Percentiles rank a stretch among this genome's conserved stretches.
These are phyloP conservation scores for Malus hybrid DNA, from an alignment of 331 rosid species.

Conservation along the genomic window DNA sequence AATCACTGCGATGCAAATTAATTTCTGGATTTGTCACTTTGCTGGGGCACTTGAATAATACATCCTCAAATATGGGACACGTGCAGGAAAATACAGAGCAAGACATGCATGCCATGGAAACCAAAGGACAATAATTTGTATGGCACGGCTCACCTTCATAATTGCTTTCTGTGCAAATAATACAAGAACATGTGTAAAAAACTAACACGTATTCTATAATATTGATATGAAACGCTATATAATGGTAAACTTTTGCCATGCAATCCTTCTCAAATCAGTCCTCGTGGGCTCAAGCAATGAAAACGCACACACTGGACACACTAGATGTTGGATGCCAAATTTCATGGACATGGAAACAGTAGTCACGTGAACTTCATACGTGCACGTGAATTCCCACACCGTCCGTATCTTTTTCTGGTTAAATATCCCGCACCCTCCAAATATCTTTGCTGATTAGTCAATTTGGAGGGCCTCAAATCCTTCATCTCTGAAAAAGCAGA, in stretches of 20 bases:
- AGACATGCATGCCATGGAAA: background rate
- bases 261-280: background rate
- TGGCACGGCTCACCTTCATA: too few relatives aligned
- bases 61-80: background rate
- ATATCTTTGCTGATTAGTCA: conserved; percentile 6
- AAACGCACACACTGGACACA: background rate
- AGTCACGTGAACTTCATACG: conserved; percentile 32
- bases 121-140: too few relatives aligned
- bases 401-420: background rate
- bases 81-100: background rate
- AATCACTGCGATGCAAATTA: background rate
- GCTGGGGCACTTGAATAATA: background rate
- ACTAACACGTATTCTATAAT: too few relatives aligned
- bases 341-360: conserved; percentile 3
- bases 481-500: background rate
- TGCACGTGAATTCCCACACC: conserved; percentile 17
- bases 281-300: background rate
- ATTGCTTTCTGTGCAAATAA: too few relatives aligned
- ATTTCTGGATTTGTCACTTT: background rate
- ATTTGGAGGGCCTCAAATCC: conserved; percentile 7
- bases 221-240: too few relatives aligned
- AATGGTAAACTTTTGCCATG: too few relatives aligned
- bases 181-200: too few relatives aligned
- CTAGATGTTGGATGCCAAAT: background rate
- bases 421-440: background rate